Conservation (phyloP, 2,329 filamentous ascomycete genomes). For the Tetracladium maxilliforme region DNA sequence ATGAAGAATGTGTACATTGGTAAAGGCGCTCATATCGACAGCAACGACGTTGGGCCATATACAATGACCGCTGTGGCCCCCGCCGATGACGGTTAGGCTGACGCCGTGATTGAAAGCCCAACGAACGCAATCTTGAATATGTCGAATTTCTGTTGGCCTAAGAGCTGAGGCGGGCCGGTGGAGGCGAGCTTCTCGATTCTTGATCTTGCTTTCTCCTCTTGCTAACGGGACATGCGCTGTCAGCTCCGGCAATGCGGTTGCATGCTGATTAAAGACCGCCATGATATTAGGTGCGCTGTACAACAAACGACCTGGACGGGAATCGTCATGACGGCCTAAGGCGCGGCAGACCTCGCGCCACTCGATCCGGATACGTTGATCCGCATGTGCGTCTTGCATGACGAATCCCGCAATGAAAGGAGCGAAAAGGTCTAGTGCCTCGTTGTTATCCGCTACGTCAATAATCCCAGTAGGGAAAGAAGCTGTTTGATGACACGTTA, state of each 20-base stretch:
- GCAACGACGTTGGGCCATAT: constrained; percentile 33
- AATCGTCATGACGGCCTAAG: constrained; percentile 23
- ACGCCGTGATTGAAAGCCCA: constrained; percentile 35
- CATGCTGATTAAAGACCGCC: constrained; percentile 30
- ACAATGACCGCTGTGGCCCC: constrained; percentile 46
- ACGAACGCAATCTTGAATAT: constrained; percentile 37
- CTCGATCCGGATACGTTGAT: constrained; percentile 16
- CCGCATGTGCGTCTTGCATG: constrained; percentile 15
- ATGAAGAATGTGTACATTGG: constrained; percentile 30
- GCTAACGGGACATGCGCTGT: constrained; percentile 20
- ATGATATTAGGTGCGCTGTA: constrained; percentile 37
- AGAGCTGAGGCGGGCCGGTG: constrained; percentile 26
- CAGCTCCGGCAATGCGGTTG: constrained; percentile 26
- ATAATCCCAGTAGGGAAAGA: constrained; percentile 28
- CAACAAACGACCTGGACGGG: constrained; percentile 19
- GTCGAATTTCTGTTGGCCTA: constrained; percentile 26
- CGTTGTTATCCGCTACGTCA: constrained; percentile 26
- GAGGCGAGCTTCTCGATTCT: constrained; percentile 33
- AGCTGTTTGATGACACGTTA: constrained; percentile 30
- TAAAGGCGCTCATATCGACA: constrained; percentile 42
- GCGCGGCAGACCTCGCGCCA: constrained; percentile 38
- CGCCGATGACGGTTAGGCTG: constrained; percentile 36
- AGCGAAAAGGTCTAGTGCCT: constrained; percentile 32
- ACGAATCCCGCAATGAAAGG: constrained; percentile 32
- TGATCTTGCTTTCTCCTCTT: constrained; percentile 18